These are phyloP conservation scores for Sugiyamaella americana DNA, from an alignment of 805 yeast species.

Conservation along the genomic window DNA sequence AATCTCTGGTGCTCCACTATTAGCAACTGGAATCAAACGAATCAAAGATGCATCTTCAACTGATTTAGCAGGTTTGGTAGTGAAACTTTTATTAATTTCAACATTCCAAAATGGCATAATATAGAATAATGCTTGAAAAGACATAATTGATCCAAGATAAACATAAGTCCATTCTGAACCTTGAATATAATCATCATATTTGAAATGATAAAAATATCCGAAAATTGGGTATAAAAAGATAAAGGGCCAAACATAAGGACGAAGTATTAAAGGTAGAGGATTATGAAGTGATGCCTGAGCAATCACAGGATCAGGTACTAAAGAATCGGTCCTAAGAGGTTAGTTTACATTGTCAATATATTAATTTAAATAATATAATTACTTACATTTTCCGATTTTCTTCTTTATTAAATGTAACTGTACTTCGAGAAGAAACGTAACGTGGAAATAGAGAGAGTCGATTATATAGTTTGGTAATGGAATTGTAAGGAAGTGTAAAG, in stretches of 20 bases:
- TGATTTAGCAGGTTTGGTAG: constrained; percentile 48
- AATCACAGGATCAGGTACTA: constrained; percentile 70
- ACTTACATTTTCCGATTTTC: too few relatives aligned
- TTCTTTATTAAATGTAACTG: too few relatives aligned
- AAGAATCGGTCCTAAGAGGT: too few relatives aligned
- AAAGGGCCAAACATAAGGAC: constrained; percentile 78
- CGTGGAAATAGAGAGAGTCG: too few relatives aligned
- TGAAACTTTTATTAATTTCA: constrained; percentile 59
- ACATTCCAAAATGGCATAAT: constrained; percentile 94
- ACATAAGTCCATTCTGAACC: constrained; percentile 97
- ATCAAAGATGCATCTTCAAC: constrained; percentile 65
- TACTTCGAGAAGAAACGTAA: too few relatives aligned
- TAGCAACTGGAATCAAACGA: constrained; percentile 73
- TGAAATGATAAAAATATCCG: constrained; percentile 52
- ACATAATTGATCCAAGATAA: constrained; percentile 63
- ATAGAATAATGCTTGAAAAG: constrained; percentile 71
- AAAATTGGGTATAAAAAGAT: constrained; percentile 61
- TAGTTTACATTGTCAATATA: too few relatives aligned
- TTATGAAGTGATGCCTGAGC: constrained; percentile 66
- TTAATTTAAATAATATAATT: too few relatives aligned
- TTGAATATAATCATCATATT: constrained; percentile 74
- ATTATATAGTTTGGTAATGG: too few relatives aligned
- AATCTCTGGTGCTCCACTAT: constrained; percentile 81
- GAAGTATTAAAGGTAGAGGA: constrained; percentile 51
- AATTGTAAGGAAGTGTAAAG: too few relatives aligned